Base-by-base conservation (phyloP, 331 rosid genomes). In the Pyrus hybrid region DNA sequence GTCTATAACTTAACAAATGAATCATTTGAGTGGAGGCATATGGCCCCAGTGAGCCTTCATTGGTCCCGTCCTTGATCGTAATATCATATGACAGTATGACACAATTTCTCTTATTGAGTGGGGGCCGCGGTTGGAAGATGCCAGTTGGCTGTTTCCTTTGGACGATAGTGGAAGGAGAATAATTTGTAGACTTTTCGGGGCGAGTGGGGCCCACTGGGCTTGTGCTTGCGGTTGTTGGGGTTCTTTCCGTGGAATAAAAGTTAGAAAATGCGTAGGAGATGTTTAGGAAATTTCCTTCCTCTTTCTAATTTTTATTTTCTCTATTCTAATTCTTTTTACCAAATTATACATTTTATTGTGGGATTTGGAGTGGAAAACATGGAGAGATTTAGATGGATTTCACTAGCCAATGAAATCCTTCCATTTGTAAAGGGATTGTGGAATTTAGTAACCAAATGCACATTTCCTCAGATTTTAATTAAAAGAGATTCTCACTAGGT, bases 241-340 rank as follows among this genome's bases (percentile, higher is more conserved):
- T 68, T 80, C 79, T 47, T 80, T 33, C 21, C 76, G 72, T 80
- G 76, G 79, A 80, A 80, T 49, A 80, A 80, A 68, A 62, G 83
- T 43, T 43, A 43, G 3, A 37, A 32, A 61, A 80, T 71, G 57
- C 29, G 41, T 13, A 45, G 2, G 54, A n/a, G 37, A 16, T 32
- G 11, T 51, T 26, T 33, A 6, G 71, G 61, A 68, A 21, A 60
- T 77, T 68, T 51, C 73, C 73, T 33, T 8, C 61, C 43, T 53
- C 14, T 7, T 13, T 65, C 14, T 43, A 43, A 43, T 43, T 43
- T 43, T 43, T 41, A 41, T 41, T 41, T 41, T 41, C 47, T 41
- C 3, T 41, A 3, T 20, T 4, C 5, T 13, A 11, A 7, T 20
- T 41, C 70, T 13, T 4, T 23, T 18, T 17, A 6, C 13, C 2